Evolutionary conservation across 2,329 filamentous ascomycete genomes (phyloP), one percentile per base, ranked within the genome.

Genomic region (Parasarocladium wereldwijsianum): DNA sequence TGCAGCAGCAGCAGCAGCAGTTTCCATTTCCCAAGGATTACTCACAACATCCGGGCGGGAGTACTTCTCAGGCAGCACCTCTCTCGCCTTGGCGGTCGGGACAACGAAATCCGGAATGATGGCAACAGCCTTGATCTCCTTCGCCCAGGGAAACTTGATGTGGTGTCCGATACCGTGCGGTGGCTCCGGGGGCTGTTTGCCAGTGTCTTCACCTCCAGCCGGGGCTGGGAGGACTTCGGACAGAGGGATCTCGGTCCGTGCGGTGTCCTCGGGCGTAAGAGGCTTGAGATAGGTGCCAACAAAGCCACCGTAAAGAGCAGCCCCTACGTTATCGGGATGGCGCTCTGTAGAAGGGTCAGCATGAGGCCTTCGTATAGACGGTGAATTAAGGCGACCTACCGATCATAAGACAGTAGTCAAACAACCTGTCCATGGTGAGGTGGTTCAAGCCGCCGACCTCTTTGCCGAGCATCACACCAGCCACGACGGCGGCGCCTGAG

Each of bases 331-430:
- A 57, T 93, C 85, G 8, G 85, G 85, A 53, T 93, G 85, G 39
- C 84, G 74, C 56, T 93, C 72, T 75, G 37, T 51, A 32, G 10
- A 16, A 15, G 15, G 12, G 18, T 29, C 18, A 29, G 27, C 27
- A 17, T 18, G 6, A 8, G 13, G 9, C 14, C 6, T 4, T n/a
- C n/a, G n/a, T n/a, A n/a, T n/a, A n/a, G n/a, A n/a, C n/a, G n/a
- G n/a, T n/a, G n/a, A n/a, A 24, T n/a, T n/a, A n/a, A n/a, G n/a
- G 7, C 14, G 13, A 50, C 60, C 40, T 53, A 79, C 76, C 82
- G 54, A 94, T 93, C 90, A 98, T 98, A 41, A 98, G 64, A 49
- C 84, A 93, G 53, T 85, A 98, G 57, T 98, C 90, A 44, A 98
- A 76, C 50, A 98, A 70, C 22, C 90, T 69, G 39, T 83, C 79